Conservation (phyloP, 208 protist species). For the Tetramitus jugosus region DNA sequence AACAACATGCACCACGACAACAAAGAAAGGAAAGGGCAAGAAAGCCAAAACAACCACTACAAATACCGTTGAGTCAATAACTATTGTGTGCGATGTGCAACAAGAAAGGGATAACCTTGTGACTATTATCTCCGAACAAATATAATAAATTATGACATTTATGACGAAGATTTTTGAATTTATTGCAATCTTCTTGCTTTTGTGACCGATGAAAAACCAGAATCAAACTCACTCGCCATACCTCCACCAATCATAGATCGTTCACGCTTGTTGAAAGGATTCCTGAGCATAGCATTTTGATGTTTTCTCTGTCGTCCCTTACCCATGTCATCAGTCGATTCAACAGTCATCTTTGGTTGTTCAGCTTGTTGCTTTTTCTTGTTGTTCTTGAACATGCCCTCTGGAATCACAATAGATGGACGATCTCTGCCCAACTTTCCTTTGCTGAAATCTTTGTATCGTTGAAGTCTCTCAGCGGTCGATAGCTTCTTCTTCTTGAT, state of each 20-base stretch:
- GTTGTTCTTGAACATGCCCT: conserved; percentile 7
- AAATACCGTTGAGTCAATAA: too few species aligned
- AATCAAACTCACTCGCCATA: conserved; percentile 8
- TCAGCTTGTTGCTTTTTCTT: not conserved
- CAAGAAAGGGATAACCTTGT: too few species aligned
- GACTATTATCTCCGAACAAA: too few species aligned
- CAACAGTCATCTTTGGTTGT: not conserved
- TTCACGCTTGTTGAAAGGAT: not conserved
- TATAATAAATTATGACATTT: too few species aligned
- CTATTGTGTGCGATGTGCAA: too few species aligned
- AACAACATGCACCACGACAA: too few species aligned
- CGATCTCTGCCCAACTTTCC: not conserved
- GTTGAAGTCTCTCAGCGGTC: not conserved
- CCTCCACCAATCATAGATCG: not conserved
- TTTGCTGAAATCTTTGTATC: not conserved
- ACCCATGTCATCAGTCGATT: not conserved
- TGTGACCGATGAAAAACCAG: not conserved
- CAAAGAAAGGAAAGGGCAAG: too few species aligned
- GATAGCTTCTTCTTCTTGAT: conserved; percentile 6
- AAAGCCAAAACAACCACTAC: too few species aligned
- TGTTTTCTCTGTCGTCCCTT: not conserved
- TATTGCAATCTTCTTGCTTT: not conserved
- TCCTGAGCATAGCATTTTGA: not conserved
- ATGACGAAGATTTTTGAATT: too few species aligned
- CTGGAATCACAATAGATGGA: conserved; percentile 11